Evolutionary conservation across 805 yeast genomes (phyloP).

Genomic region (Hanseniaspora singularis): DNA sequence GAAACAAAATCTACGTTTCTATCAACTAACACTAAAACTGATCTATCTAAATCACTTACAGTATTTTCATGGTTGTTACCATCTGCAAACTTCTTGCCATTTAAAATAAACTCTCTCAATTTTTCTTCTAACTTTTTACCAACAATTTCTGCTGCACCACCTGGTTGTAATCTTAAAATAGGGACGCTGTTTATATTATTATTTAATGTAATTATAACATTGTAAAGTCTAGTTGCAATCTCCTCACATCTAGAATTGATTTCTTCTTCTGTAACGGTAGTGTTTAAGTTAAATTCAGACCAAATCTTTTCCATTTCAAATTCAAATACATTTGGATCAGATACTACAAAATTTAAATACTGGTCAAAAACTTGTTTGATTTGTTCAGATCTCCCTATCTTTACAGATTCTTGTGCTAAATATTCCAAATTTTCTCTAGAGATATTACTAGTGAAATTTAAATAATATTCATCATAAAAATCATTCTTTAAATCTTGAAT

Average conservation of each 20-base stretch:
- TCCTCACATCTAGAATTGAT: conserved; percentile 56
- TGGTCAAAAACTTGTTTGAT: conserved; percentile 90
- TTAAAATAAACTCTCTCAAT: conserved; percentile 74
- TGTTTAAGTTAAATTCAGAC: conserved; percentile 43
- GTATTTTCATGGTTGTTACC: conserved; percentile 12
- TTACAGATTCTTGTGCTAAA: conserved; percentile 70
- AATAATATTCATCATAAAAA: conserved; percentile 63
- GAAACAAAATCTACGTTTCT: conserved; percentile 82
- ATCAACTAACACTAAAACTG: conserved; percentile 73
- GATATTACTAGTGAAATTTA: conserved; percentile 77
- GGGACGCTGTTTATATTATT: conserved; percentile 56
- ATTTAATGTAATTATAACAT: conserved; percentile 51
- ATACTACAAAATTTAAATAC: conserved; percentile 79
- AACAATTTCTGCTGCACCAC: conserved; percentile 91
- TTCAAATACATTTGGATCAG: conserved; percentile 84
- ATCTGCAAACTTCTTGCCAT: conserved; percentile 32
- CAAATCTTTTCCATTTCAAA: conserved; percentile 58
- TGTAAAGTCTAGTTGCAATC: conserved; percentile 70
- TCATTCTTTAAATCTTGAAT: conserved; percentile 62
- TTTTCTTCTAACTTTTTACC: conserved; percentile 77
- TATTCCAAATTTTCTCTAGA: conserved; percentile 72
- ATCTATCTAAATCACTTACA: conserved; percentile 38
- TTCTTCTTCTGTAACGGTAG: conserved; percentile 61
- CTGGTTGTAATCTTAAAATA: conserved; percentile 76
- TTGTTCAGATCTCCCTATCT: conserved; percentile 54